Conservation (phyloP, 768 basidiomycete genomes). For the Hygrocybe punicea region DNA sequence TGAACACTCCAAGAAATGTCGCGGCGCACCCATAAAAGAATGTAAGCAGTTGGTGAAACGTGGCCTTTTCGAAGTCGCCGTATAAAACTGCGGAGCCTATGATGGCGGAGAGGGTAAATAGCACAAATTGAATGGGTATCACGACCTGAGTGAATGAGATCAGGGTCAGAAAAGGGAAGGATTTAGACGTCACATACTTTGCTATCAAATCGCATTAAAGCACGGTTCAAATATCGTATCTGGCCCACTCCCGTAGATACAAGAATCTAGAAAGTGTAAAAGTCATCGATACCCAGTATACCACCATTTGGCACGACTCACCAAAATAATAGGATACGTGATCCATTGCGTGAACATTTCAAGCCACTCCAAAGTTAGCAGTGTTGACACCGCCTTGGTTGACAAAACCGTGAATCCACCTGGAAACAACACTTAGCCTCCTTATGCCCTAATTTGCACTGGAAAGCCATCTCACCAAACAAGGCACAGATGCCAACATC, state of each 20-base stretch:
- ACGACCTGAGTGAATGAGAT: conserved; percentile 55
- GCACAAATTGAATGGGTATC: conserved; percentile 91
- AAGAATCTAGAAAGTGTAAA: conserved; percentile 50
- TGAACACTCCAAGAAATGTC: conserved; percentile 87
- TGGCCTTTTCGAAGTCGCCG: conserved; percentile 82
- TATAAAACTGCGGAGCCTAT: conserved; percentile 91
- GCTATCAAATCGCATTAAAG: conserved; percentile 89
- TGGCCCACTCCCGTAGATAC: conserved; percentile 75
- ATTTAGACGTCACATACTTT: conserved; percentile 50
- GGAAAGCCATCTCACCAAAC: conserved; percentile 52
- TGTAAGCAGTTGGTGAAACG: conserved; percentile 77
- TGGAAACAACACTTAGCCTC: conserved; percentile 22
- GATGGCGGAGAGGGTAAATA: conserved; percentile 92
- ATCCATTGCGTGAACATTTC: conserved; percentile 77
- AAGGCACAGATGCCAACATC: conserved; percentile 87
- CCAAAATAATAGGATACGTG: conserved; percentile 74
- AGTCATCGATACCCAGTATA: background rate
- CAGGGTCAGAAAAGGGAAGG: background rate
- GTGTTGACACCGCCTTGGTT: conserved; percentile 87
- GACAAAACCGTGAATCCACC: conserved; percentile 94
- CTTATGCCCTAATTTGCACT: conserved; percentile 1
- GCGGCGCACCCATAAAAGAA: conserved; percentile 85
- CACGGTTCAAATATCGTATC: conserved; percentile 79
- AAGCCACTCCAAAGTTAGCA: conserved; percentile 76
- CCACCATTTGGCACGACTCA: conserved; percentile 34